Base-by-base conservation (phyloP, 805 yeast genomes). In the Wickerhamomyces subpelliculosus region DNA sequence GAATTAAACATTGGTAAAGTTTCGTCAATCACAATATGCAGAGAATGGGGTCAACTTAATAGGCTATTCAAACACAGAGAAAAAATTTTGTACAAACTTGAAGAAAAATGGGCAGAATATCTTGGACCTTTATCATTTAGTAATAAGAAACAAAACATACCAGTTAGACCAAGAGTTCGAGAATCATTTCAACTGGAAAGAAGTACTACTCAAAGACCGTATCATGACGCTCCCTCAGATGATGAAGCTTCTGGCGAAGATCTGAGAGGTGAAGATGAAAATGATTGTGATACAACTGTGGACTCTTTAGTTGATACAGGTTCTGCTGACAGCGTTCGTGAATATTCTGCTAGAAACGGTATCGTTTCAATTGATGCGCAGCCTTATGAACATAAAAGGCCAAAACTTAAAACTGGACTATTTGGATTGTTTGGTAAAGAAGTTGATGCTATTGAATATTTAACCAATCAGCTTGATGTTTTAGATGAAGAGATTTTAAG, bases 11-110 rank as follows among this genome's bases (percentile, higher is more conserved):
- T 89, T 26, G 96, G 96, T 2, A 79, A 75, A 40, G 95, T 90
- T 2, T 73, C 80, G 20, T 72, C 82, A 1, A 72, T 89, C 8
- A 80, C 83, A 3, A 77, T 93, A 2, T 93, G 96, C 48, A 68
- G 87, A 43, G 93, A 90, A 55, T 93, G 97, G 97, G 73, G 73
- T 11, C 72, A 69, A 17, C 66, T 90, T 38, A 87, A 89, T 49
- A 52, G 59, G 34, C 62, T 93, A 14, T 83, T 81, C 57, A 71
- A 70, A 37, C 67, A 74, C 43, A 68, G 97, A 31, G 64, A 69
- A 27, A 45, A 56, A 16, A 61, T 84, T 3, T 49, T 89, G 5
- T 58, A 66, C 22, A 67, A 68, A 38, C 60, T 87, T 11, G 97
- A 90, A 59, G 64, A 67, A 8, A 71, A 71, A 38, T 85, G 93